These are phyloP conservation scores for Candida sakaeoensis DNA, from an alignment of 805 yeast genomes.

Conservation along the genomic window DNA sequence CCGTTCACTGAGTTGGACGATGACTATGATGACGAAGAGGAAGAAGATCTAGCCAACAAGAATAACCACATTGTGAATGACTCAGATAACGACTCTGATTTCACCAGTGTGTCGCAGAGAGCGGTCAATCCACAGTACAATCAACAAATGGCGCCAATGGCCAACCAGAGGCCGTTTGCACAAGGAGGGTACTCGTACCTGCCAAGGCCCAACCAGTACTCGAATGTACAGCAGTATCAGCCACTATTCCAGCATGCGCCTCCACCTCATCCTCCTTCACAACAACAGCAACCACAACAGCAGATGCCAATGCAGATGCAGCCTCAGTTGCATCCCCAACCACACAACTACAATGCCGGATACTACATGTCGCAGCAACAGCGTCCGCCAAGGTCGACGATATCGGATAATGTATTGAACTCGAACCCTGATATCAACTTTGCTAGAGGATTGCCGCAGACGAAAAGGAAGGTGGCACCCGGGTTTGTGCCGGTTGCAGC, in stretches of 20 bases:
- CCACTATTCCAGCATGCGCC: conserved; percentile 15
- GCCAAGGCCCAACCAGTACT: conserved; percentile 11
- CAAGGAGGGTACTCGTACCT: conserved; percentile 8
- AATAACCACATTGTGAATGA: conserved; percentile 7
- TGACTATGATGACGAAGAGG: conserved; percentile 16
- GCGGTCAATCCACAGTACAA: conserved; percentile 60
- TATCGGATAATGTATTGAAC: conserved; percentile 36
- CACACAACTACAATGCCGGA: conserved; percentile 14
- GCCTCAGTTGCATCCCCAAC: conserved; percentile 14
- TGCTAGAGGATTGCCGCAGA: conserved; percentile 21
- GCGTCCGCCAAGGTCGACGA: conserved; percentile 24
- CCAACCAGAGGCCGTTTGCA: conserved; percentile 11
- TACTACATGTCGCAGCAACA: conserved; percentile 14
- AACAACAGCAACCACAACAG: conserved; percentile 15
- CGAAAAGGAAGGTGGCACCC: conserved; percentile 18
- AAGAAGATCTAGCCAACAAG: conserved; percentile 6
- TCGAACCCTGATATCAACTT: conserved; percentile 38
- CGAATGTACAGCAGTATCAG: conserved; percentile 16
- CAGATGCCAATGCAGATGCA: conserved; percentile 13
- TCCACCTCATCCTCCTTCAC: conserved; percentile 14
- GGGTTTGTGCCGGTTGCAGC: conserved; percentile 22
- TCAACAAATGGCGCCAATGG: conserved; percentile 17
- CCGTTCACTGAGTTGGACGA: conserved; percentile 41
- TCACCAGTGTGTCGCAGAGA: conserved; percentile 77
- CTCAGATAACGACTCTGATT: conserved; percentile 54